phyloP scores from a whole-genome alignment of 495 filamentous ascomycete species.

The Aspergillus wentii region DNA sequence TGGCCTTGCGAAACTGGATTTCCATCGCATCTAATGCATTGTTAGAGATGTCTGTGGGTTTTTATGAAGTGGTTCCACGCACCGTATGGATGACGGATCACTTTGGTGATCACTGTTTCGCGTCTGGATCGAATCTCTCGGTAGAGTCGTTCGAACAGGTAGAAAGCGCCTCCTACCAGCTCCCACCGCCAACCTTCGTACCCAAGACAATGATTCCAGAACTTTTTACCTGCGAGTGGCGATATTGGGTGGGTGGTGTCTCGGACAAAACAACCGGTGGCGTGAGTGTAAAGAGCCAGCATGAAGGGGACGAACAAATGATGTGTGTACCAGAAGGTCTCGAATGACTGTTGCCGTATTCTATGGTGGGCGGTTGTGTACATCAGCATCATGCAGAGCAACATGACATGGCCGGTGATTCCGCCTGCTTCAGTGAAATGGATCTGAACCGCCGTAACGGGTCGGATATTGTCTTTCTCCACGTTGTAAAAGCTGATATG shows the following conservation, averaged over 20 bases:
- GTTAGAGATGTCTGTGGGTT: constrained; percentile 25
- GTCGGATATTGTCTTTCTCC: constrained; percentile 78
- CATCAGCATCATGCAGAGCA: constrained; percentile 97
- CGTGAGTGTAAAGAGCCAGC: constrained; percentile 90
- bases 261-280: constrained; percentile 92
- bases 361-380: constrained; percentile 92
- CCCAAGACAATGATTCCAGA: constrained; percentile 92
- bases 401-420: constrained; percentile 96
- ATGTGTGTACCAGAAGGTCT: constrained; percentile 99
- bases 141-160: constrained; percentile 85
- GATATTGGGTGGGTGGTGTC: constrained; percentile 66
- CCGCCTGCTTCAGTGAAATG: constrained; percentile 88
- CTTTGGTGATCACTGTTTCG: constrained; percentile 83
- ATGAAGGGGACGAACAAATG: constrained; percentile 97
- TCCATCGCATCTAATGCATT: constrained; percentile 73
- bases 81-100: constrained; percentile 97
- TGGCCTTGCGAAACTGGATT: constrained; percentile 93
- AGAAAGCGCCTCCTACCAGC: constrained; percentile 77
- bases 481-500: constrained; percentile 83
- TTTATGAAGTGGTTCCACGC: constrained; percentile 26
- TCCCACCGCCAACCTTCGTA: constrained; percentile 99
- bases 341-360: constrained; percentile 94
- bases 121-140: constrained; percentile 80
- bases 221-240: constrained; percentile 72
- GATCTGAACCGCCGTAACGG: constrained; percentile 79